These are phyloP conservation scores for Lactarius psammicola DNA, from an alignment of 768 basidiomycete genomes.

Conservation along the genomic window DNA sequence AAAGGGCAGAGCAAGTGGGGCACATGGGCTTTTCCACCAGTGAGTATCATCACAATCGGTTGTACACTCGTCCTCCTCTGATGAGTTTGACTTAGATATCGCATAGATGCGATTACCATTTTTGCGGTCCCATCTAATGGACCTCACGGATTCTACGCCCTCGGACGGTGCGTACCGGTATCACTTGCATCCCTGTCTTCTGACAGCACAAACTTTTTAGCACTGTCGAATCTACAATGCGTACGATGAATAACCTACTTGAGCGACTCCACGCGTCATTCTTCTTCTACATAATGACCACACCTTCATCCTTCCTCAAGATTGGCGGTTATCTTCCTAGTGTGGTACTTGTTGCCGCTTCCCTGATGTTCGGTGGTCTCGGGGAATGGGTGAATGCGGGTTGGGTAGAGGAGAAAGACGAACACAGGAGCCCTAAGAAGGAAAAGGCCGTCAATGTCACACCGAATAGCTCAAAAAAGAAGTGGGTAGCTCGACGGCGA, in stretches of 20 bases:
- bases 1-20: conserved; percentile 77
- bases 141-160: conserved; percentile 92
- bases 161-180: conserved; percentile 66
- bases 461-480: conserved; percentile 18
- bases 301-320: conserved; percentile 70
- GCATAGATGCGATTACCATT: conserved; percentile 91
- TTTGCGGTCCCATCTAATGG: conserved; percentile 85
- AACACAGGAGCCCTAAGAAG: not conserved
- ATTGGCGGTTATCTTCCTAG: conserved; percentile 91
- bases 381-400: conserved; percentile 66
- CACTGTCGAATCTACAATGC: conserved; percentile 80
- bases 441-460: not conserved
- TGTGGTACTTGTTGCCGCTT: conserved; percentile 77
- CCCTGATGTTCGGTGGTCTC: conserved; percentile 84
- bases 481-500: conserved; percentile 50
- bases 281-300: conserved; percentile 88
- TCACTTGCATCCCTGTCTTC: not conserved
- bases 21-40: conserved; percentile 90
- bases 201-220: conserved; percentile 39
- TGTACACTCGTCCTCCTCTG: not conserved
- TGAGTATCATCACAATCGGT: conserved; percentile 37
- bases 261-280: conserved; percentile 97
- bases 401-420: conserved; percentile 41
- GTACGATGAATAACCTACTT: conserved; percentile 90
- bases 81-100: conserved; percentile 55